Evolutionary conservation across 495 filamentous ascomycete species (phyloP), one percentile per base, ranked within the genome.

Genomic region (Aspergillus panamensis): DNA sequence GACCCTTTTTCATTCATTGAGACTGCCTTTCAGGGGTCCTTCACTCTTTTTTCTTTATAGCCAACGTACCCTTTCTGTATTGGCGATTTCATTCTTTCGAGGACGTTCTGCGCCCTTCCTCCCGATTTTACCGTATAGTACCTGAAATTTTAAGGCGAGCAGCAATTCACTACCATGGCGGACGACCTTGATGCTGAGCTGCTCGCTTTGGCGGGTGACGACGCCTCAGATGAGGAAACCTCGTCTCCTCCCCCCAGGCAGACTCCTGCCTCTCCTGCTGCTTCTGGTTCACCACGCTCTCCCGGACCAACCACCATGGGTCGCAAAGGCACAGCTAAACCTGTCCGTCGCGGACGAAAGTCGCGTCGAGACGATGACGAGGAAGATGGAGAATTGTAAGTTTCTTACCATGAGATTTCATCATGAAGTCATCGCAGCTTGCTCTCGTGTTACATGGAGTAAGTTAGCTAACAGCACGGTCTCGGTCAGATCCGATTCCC

Each of bases 371-470:
- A 86, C 8, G 30, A 56, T 65, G 86, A 91, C 19, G 60, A 62
- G 45, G 88, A 89, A 57, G 84, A 95, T 70, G 91, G 88, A 63
- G 90, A 95, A 79, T 80, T 90, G 91, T 95, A 79, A 84, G 91
- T 85, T 49, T 53, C 1, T 29, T 50, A 5, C 47, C n/a, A 13
- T 52, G 43, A 53, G 37, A 17, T 30, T 53, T 40, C 19, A 25
- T 5, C 25, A 5, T 5, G 5, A 25, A 25, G 2, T 25, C 25
- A 25, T 25, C 25, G 5, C 25, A 25, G 25, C 5, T 25, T 45
- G 29, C 14, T 25, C 9, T 37, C 20, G 30, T 31, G n/a, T n/a
- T 21, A 19, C 19, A 32, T 51, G 44, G 25, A 51, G 32, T 20
- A 58, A 32, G 13, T 21, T 47, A 31, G 55, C 60, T 64, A 53